Percentiles rank a stretch among this genome's conserved stretches.
phyloP scores from a whole-genome alignment of 495 filamentous ascomycete genomes.

The Penicillium paxilli region DNA sequence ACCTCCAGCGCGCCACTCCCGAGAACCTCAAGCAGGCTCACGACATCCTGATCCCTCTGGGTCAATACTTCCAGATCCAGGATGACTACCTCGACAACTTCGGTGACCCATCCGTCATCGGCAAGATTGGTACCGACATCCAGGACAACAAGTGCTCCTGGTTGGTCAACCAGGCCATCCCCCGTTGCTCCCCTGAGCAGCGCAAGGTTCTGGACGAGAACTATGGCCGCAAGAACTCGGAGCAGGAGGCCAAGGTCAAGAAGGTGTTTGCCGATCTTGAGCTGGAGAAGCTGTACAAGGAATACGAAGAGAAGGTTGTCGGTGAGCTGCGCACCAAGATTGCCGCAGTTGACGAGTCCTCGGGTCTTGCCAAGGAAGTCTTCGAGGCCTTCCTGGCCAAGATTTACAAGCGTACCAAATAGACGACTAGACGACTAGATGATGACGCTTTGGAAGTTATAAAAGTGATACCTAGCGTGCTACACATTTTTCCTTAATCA shows the following conservation, averaged over 20 bases:
- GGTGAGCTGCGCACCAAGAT: conserved; percentile 73
- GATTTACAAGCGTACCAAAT: conserved; percentile 97
- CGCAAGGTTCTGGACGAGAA: conserved; percentile 74
- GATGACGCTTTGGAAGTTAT: neutral
- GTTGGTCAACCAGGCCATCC: conserved; percentile 91
- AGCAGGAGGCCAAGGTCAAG: conserved; percentile 81
- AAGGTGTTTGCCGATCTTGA: conserved; percentile 80
- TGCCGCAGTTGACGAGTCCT: conserved; percentile 72
- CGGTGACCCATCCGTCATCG: conserved; percentile 89
- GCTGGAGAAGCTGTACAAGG: conserved; percentile 76
- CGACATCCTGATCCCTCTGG: conserved; percentile 95
- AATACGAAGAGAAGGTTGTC: conserved; percentile 86
- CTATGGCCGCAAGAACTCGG: conserved; percentile 86
- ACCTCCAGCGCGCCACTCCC: conserved; percentile 75
- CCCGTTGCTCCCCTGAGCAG: conserved; percentile 76
- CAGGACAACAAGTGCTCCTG: conserved; percentile 99
- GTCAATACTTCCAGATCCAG: conserved; percentile 98
- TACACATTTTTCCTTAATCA: neutral
- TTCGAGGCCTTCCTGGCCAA: conserved; percentile 90
- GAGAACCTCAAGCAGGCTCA: conserved; percentile 83
- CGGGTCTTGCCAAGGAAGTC: conserved; percentile 84
- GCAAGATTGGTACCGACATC: conserved; percentile 98
- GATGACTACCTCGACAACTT: conserved; percentile 99
- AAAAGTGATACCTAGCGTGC: conserved; percentile 2
- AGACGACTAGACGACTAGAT: conserved; percentile 23